Evolutionary conservation across 192 early-diverging fungal species (phyloP).

Genomic region (Umbelopsis sp.): DNA sequence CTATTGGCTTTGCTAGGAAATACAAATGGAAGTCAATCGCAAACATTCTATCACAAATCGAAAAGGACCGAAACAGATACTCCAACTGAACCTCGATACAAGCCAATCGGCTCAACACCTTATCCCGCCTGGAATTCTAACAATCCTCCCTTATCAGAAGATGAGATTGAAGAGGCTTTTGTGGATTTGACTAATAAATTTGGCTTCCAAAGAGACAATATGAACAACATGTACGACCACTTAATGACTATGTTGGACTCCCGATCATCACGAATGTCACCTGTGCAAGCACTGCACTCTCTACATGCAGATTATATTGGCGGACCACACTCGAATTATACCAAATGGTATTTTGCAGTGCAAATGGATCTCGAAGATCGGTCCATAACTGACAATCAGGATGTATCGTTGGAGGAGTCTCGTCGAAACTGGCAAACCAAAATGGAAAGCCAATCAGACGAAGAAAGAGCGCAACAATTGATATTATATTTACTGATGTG

Average conservation of each 20-base stretch:
- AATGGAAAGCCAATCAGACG: conserved; percentile 64
- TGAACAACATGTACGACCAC: conserved; percentile 66
- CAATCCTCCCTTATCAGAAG: conserved; percentile 3
- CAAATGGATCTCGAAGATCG: conserved; percentile 58
- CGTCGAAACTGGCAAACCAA: conserved; percentile 54
- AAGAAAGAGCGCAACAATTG: conserved; percentile 58
- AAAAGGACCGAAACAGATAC: background rate
- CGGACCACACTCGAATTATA: conserved; percentile 69
- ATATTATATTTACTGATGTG: conserved; percentile 67
- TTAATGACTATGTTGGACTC: conserved; percentile 69
- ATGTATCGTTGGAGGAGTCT: conserved; percentile 29
- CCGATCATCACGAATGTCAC: conserved; percentile 67
- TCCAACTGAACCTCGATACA: background rate
- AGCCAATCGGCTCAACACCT: background rate
- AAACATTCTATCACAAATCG: background rate
- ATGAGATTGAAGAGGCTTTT: conserved; percentile 60
- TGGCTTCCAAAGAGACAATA: conserved; percentile 68
- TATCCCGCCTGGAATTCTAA: conserved; percentile 27
- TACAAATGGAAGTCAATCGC: conserved; percentile 1
- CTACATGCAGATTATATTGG: conserved; percentile 71
- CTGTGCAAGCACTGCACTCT: conserved; percentile 59
- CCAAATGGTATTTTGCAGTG: conserved; percentile 70
- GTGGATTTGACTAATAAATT: conserved; percentile 55
- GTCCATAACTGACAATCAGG: conserved; percentile 19
- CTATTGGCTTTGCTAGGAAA: conserved; percentile 68